Evolutionary conservation across 2,329 filamentous ascomycete species (phyloP).

Genomic region (Dactylellina drechsleri): DNA sequence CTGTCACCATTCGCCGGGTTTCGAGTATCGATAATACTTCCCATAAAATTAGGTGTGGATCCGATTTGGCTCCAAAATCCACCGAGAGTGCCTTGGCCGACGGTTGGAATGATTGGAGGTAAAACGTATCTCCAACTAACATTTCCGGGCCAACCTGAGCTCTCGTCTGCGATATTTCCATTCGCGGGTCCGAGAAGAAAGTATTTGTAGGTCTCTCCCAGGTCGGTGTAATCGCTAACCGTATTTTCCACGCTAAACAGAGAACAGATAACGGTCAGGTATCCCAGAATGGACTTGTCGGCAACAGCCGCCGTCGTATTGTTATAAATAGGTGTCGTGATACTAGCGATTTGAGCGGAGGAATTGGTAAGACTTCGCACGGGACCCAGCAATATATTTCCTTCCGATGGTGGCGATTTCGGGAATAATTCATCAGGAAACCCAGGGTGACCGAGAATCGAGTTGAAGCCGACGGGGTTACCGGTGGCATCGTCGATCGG

Average conservation of each 20-base stretch:
- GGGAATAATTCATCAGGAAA: constrained; percentile 48
- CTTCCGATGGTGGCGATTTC: constrained; percentile 2
- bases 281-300: constrained; percentile 45
- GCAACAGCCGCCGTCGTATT: constrained; percentile 47
- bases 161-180: constrained; percentile 25
- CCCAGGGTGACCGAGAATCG: constrained; percentile 33
- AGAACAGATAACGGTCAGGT: constrained; percentile 42
- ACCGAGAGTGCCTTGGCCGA: constrained; percentile 35
- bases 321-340: constrained; percentile 48
- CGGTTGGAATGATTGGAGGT: constrained; percentile 31
- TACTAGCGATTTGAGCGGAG: constrained; percentile 33
- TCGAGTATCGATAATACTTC: constrained; percentile 33
- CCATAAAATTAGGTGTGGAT: constrained; percentile 10
- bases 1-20: constrained; percentile 39
- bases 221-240: constrained; percentile 29
- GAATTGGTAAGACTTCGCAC: constrained; percentile 40
- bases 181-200: constrained; percentile 33
- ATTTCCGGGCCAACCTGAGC: constrained; percentile 49
- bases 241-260: constrained; percentile 45
- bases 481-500: constrained; percentile 40
- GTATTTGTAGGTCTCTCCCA: constrained; percentile 44
- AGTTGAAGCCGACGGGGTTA: constrained; percentile 46
- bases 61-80: constrained; percentile 36
- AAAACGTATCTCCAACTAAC: constrained; percentile 51
- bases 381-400: constrained; percentile 34